phyloP scores from a whole-genome alignment of 495 filamentous ascomycete genomes.

The Hypomontagnella monticulosa region DNA sequence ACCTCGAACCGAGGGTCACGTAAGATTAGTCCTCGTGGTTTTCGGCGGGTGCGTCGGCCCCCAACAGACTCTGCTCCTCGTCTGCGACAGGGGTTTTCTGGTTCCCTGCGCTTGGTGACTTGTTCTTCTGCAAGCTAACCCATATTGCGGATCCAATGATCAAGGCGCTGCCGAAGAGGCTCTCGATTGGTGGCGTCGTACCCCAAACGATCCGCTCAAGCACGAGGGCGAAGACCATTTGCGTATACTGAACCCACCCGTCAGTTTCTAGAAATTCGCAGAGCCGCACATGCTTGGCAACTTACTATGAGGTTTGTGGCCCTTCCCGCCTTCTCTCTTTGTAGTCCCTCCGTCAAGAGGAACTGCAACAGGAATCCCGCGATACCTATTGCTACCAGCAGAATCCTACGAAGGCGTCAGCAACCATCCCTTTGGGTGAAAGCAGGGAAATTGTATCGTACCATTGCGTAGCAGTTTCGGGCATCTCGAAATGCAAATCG shows the following conservation, averaged over 20 bases:
- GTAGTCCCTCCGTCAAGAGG: conserved; percentile 76
- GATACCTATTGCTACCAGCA: conserved; percentile 71
- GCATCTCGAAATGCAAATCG: conserved; percentile 69
- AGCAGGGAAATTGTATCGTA: conserved; percentile 9
- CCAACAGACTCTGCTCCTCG: conserved; percentile 50
- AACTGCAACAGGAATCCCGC: conserved; percentile 84
- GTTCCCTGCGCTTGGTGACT: conserved; percentile 4
- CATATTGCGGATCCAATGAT: conserved; percentile 79
- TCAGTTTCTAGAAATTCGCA: conserved; percentile 1
- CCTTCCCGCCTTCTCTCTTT: conserved; percentile 69
- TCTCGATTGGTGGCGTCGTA: conserved; percentile 68
- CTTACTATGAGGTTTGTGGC: conserved; percentile 78
- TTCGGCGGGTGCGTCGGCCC: conserved; percentile 18
- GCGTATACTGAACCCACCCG: conserved; percentile 62
- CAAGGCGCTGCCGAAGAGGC: conserved; percentile 71
- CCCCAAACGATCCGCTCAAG: conserved; percentile 81
- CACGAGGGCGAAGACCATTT: conserved; percentile 81
- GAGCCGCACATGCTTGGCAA: not conserved
- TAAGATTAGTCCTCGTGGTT: conserved; percentile 20
- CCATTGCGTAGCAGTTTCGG: conserved; percentile 70
- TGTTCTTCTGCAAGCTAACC: conserved; percentile 66
- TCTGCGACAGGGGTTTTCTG: conserved; percentile 33
- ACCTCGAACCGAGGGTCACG: not conserved
- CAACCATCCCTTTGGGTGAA: not conserved
- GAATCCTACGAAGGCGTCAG: conserved; percentile 30